Evolutionary conservation across 495 filamentous ascomycete species (phyloP), one percentile per base, ranked within the genome.

Genomic region (Neurospora terricola): DNA sequence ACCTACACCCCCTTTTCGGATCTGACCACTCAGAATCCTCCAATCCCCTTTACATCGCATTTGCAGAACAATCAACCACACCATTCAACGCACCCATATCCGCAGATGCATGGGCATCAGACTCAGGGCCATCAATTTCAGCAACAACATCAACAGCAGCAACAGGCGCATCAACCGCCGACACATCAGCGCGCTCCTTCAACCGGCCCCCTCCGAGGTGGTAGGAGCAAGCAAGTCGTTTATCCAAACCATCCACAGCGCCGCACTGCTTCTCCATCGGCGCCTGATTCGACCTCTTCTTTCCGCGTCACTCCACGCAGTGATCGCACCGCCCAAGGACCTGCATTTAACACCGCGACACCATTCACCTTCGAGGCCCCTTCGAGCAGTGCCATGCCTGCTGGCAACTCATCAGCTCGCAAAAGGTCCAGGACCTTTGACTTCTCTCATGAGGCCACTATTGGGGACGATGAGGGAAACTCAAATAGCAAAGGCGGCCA

Each of bases 401-500:
- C 72, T 21, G 72, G 27, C 40, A 68, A 21, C 21, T 66, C 40
- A 6, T 69, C 73, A 14, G 72, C 75, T 9, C 77, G 76, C 38
- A 79, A 84, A 79, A 77, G 82, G 74, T 75, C 79, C 21, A 81
- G 80, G 69, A 81, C 80, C 69, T 78, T 83, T 69, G 80, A 82
- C 71, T 70, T 73, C 14, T 73, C 80, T 5, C 75, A 77, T 27
- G 77, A 76, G n/a, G 74, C 70, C 38, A 74, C 69, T 45, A 74
- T 76, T 16, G 79, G 80, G 12, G 78, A 79, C 37, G 77, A 80
- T 69, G 83, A 85, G 39, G 82, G 78, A 45, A 73, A 76, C 69
- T 80, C 81, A 37, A 66, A 66, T 18, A 27, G 27, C 2, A 84
- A 79, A 71, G 84, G 84, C 40, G 85, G 85, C n/a, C 85, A 85